These are phyloP conservation scores for Venturia carpophila DNA, from an alignment of 2,329 filamentous ascomycete genomes.

Conservation along the genomic window DNA sequence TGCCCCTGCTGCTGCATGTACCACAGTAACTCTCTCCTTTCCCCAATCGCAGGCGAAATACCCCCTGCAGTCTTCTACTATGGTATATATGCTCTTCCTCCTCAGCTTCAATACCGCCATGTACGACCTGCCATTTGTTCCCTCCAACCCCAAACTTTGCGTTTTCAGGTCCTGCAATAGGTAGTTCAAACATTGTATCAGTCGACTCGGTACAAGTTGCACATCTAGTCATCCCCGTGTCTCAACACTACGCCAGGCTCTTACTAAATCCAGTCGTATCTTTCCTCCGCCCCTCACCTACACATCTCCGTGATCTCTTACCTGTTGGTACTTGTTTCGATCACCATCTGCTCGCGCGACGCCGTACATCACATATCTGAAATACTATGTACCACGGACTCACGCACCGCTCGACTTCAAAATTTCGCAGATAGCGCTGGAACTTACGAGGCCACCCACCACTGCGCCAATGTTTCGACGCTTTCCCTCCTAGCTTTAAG, in stretches of 20 bases:
- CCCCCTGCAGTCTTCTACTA: not conserved
- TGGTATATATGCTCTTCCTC: not conserved
- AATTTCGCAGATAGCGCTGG: too few species aligned
- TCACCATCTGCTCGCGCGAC: not conserved
- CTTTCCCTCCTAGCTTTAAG: not conserved
- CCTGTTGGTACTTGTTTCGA: not conserved
- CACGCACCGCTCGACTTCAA: too few species aligned
- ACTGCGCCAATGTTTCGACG: not conserved
- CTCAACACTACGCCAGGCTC: not conserved
- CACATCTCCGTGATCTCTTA: not conserved
- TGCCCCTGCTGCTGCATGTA: too few species aligned
- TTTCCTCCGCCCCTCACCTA: not conserved
- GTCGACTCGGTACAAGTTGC: not conserved
- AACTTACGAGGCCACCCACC: too few species aligned
- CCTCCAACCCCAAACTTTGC: not conserved
- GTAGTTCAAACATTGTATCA: not conserved
- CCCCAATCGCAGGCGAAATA: too few species aligned
- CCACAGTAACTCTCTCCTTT: too few species aligned
- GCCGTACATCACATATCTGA: slow-evolving; percentile 13
- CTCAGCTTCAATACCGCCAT: not conserved
- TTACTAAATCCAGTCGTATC: not conserved
- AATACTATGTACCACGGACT: too few species aligned
- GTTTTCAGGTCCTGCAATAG: not conserved
- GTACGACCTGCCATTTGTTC: not conserved
- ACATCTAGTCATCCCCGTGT: not conserved